Evolutionary conservation across 129 eudicot species (phyloP), one percentile per base, ranked within the genome.

Genomic region (Helichrysum umbraculigerum): DNA sequence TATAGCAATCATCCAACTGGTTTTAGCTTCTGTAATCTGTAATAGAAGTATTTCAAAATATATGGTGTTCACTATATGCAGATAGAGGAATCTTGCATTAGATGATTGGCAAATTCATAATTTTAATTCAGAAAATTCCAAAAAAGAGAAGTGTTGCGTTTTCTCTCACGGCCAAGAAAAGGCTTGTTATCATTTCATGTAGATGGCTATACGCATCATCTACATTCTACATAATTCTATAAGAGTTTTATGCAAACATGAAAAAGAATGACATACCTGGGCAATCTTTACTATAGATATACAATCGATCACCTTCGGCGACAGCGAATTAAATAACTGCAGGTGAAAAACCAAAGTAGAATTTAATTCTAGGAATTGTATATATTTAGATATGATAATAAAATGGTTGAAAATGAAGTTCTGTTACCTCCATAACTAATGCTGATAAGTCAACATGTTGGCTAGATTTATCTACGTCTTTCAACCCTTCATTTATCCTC

Each of bases 211-310:
- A 54, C 17, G 7, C 32, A 32, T 9, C 34, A 61, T 74, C 25
- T 29, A 70, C 5, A 16, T 54, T 21, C 17, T 28, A 10, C 4
- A 70, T 56, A 30, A 33, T 32, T 58, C 21, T 76, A 20, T 65
- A 52, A 33, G 7, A 14, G 69, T 10, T 15, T 34, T 1, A 68
- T 47, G 58, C 22, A 17, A 15, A 80, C 25, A 41, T 56, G 72
- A 77, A 16, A 34, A 63, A 66, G 8, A 44, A 37, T 37, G 60
- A 61, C 81, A 66, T 78, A 88, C 98, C 93, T 93, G 98, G 25
- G 80, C 93, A 83, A 94, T 91, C 87, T 94, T 91, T 35, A 91
- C 76, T 25, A 84, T 88, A 58, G 85, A 79, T 25, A 94, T 84
- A 78, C 91, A 88, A 12, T 94, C 88, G 7, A 91, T 80, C 78